These are phyloP conservation scores for Castanea sativa DNA, from an alignment of 306 rosid genomes.

Conservation along the genomic window DNA sequence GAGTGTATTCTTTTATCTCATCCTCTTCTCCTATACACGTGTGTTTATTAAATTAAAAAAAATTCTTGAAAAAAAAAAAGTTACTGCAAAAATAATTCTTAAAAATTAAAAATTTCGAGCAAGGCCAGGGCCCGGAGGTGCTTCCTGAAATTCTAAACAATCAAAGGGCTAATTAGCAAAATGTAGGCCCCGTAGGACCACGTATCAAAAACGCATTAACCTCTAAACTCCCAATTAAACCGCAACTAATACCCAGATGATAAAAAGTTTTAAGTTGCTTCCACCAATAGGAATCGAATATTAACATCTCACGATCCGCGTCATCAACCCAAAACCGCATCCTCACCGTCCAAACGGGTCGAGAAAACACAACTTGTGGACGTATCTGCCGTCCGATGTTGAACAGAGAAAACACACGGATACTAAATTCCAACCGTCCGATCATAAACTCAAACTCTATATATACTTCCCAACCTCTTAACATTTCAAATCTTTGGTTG, in stretches of 20 bases:
- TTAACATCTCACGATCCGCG: slow-evolving; percentile 43
- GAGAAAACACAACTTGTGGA: slow-evolving; percentile 48
- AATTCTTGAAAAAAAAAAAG: no score
- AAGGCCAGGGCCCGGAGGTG: no score
- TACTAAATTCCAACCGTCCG: slow-evolving; percentile 35
- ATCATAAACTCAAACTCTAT: slow-evolving; percentile 24
- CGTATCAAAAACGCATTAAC: not conserved
- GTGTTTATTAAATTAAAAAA: no score
- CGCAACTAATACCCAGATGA: not conserved
- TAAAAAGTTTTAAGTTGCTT: not conserved
- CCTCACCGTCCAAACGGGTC: slow-evolving; percentile 21
- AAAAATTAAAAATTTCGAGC: no score
- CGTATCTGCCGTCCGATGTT: slow-evolving; percentile 31
- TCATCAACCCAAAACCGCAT: not conserved
- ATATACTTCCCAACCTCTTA: not conserved
- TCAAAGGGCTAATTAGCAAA: not conserved
- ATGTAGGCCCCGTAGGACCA: not conserved
- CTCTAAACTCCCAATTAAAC: not conserved
- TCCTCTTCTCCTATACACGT: fast-evolving
- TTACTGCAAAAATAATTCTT: no score
- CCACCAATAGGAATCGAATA: slow-evolving; percentile 35
- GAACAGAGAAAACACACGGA: slow-evolving; percentile 52
- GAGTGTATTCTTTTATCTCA: no score
- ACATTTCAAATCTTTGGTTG: not conserved
- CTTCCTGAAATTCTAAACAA: not conserved